Percentiles rank a stretch among this genome's conserved stretches.
These are phyloP conservation scores for Boechera stricta DNA, from an alignment of 345 rosid genomes.

Conservation along the genomic window DNA sequence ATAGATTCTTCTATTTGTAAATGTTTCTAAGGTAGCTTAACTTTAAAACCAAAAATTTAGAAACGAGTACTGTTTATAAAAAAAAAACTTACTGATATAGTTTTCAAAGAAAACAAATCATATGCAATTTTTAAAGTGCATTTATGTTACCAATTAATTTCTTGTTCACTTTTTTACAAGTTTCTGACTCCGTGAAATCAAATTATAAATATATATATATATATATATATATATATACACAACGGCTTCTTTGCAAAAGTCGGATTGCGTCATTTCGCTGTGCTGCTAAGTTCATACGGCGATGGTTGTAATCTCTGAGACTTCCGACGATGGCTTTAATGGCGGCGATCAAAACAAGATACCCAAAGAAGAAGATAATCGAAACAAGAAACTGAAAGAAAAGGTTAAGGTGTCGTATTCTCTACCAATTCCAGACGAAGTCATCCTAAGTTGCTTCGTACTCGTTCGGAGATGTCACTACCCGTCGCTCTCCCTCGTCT, in stretches of 20 bases:
- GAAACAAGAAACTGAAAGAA: neutral
- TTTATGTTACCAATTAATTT: too few relatives aligned
- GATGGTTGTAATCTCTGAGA: neutral
- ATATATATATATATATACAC: too few relatives aligned
- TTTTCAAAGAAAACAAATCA: too few relatives aligned
- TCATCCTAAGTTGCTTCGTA: neutral
- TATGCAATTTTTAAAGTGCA: too few relatives aligned
- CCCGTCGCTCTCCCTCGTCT: neutral
- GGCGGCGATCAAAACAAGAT: neutral
- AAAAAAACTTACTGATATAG: too few relatives aligned
- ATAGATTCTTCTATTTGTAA: too few relatives aligned
- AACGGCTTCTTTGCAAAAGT: neutral
- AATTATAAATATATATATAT: too few relatives aligned
- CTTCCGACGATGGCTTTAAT: neutral
- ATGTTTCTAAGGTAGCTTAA: too few relatives aligned
- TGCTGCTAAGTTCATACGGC: neutral
- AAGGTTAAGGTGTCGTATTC: neutral
- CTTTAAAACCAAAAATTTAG: too few relatives aligned
- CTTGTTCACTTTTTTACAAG: too few relatives aligned
- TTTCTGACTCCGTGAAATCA: too few relatives aligned
- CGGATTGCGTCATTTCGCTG: neutral
- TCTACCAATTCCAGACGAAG: neutral
- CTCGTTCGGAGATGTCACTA: neutral
- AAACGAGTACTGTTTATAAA: too few relatives aligned
- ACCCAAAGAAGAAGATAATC: neutral